Evolutionary conservation across 345 rosid species (phyloP).

Genomic region (Atalantia buxifolia): DNA sequence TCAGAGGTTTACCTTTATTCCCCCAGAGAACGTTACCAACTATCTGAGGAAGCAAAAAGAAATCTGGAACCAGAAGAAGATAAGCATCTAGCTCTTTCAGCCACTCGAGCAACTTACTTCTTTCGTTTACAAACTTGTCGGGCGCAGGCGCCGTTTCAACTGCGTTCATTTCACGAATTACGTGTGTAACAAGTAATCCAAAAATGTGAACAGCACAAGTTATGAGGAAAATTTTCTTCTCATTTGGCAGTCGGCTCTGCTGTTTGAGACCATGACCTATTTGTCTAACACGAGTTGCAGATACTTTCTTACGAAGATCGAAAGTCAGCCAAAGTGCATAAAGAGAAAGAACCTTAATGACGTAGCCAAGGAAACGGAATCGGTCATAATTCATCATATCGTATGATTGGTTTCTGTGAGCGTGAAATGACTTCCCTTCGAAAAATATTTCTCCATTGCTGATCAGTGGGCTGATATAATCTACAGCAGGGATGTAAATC

Average conservation of each 20-base stretch:
- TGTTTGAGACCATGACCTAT: not conserved
- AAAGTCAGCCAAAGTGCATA: conserved; percentile 1
- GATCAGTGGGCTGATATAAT: not conserved
- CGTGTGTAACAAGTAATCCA: not conserved
- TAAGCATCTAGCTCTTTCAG: not conserved
- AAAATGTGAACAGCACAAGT: not conserved
- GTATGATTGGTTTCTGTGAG: not conserved
- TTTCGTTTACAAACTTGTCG: not conserved
- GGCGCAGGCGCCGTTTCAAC: not conserved
- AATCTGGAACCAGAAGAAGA: not conserved
- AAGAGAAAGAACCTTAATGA: not conserved
- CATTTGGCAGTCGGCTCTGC: not conserved
- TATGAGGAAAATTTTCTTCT: not conserved
- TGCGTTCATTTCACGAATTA: not conserved
- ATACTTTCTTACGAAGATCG: conserved; percentile 8
- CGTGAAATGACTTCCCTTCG: not conserved
- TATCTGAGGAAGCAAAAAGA: not conserved
- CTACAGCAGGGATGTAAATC: not conserved
- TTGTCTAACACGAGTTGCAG: not conserved
- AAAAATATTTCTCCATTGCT: not conserved
- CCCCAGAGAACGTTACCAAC: not conserved
- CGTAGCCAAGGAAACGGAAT: not conserved
- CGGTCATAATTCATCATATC: not conserved
- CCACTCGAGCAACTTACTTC: not conserved
- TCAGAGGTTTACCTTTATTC: not conserved